Base-by-base conservation (phyloP, 148 eudicot genomes). In the Dysphania ambrosioides region DNA sequence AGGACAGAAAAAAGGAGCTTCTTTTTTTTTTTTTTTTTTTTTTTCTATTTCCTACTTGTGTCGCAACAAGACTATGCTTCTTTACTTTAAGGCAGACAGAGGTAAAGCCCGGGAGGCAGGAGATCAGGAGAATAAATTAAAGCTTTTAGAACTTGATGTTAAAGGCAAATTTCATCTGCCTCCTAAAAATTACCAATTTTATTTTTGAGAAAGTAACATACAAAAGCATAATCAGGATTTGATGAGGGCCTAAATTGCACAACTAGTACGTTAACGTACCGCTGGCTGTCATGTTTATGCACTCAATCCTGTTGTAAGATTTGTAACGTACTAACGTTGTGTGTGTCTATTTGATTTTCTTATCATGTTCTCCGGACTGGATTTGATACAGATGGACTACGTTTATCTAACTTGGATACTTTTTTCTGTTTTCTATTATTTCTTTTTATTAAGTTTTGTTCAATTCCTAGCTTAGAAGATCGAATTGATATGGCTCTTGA, bases 121-220 rank as follows among this genome's bases (percentile, higher is more conserved):
- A 70, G 79, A 77, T 77, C 75, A 77, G 55, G 34, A 5, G 79
- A 77, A 77, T 77, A 77, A 56, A 75, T 35, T 21, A 65, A 66
- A 19, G 58, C 44, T 68, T 67, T 75, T 67, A 27, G 40, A 44
- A 57, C 56, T 68, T 76, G 44, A 70, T 77, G 61, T 77, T 58
- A 76, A 76, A 76, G 73, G 47, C 72, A 58, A 68, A 11, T 0
- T 44, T 47, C 13, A 59, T 68, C 10, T 68, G 60, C 68, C 44
- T 76, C 72, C 67, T 74, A 18, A 34, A 65, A 32, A 47, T 12
- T 12, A 23, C 30, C 58, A 42, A 61, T 58, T 15, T 12, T 30
- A 61, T 7, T 1, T 8, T 26, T 6, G 26, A 58, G 12, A 1
- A 3, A 2, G 7, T 3, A 19, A 19, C 18, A 6, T 19, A 3